Base-by-base conservation (phyloP, 345 rosid species). In the Gossypium australe region DNA sequence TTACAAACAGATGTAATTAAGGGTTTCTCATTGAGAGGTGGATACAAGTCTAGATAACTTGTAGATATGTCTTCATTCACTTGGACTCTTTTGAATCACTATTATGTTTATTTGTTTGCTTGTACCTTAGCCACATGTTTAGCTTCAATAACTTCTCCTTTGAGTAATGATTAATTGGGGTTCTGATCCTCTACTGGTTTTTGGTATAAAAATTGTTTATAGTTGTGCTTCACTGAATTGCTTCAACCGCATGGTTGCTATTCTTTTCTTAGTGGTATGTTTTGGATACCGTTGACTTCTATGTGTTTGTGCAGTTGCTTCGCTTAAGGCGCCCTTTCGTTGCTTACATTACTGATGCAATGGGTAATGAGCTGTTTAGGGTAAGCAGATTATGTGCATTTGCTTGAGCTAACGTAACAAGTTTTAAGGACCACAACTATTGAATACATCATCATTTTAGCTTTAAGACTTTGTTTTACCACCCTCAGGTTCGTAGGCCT, bases 241-340 rank as follows among this genome's bases (percentile, higher is more conserved):
- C 73, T 27, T 72, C 1, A 6, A 11, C 24, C 48, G 2, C 17
- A 9, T 24, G n/a, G 64, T 43, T 72, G 44, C 9, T 44, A 17
- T 58, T 59, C 13, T 72, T 73, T 24, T 61, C 11, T 56, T 41
- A 7, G 9, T 1, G 59, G 2, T 41, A n/a, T 72, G 20, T 72
- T 16, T 66, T 56, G 2, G 49, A 22, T 67, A 11, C 43, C 13
- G 58, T 55, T 72, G 25, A 25, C 27, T 41, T 25, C 11, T 9
- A 16, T 65, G 63, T 2, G 20, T 78, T 73, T 68, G 25, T 81
- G 80, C 85, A 94, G 97, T 81, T 94, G 29, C 93, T 94, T 76
- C 94, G 97, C 68, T 71, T 79, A 17, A 90, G 98, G 80, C 98
- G 97, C 17, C 98, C 98, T 71, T 94, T 94, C 79, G 86, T 88